phyloP scores from a whole-genome alignment of 140 eudicot species.

The Anethum foeniculum region DNA sequence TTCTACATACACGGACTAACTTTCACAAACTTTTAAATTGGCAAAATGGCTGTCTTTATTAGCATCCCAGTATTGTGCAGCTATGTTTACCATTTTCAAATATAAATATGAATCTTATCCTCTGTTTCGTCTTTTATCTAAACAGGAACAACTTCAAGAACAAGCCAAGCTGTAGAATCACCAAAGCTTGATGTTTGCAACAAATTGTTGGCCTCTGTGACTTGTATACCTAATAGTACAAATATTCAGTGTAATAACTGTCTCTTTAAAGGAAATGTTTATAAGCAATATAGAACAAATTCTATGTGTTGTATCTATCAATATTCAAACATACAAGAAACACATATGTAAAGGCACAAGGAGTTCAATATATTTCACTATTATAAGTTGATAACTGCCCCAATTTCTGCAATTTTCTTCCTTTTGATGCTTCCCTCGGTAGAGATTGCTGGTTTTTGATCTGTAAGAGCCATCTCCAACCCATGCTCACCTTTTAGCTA shows the following conservation, averaged over 20 bases:
- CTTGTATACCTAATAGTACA: neutral
- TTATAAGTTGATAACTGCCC: neutral
- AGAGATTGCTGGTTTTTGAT: neutral
- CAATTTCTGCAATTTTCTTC: neutral
- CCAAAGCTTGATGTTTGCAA: neutral
- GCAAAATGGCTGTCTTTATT: neutral
- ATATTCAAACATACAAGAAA: neutral
- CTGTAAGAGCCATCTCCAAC: no score
- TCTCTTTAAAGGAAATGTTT: neutral
- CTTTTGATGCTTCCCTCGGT: neutral
- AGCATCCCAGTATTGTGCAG: neutral
- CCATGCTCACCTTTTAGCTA: no score
- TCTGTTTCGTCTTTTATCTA: neutral
- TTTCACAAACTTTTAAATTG: neutral
- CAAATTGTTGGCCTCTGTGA: neutral
- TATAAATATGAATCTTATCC: neutral
- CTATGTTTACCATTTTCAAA: neutral
- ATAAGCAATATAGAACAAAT: neutral
- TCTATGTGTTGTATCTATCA: neutral
- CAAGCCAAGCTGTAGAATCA: conserved; percentile 2
- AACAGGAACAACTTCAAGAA: conserved; percentile 16
- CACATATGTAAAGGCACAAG: neutral
- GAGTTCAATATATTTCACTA: neutral
- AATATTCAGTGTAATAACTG: neutral
- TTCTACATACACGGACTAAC: neutral